Evolutionary conservation across 345 rosid genomes (phyloP).

Genomic region (Lepidium sativum): DNA sequence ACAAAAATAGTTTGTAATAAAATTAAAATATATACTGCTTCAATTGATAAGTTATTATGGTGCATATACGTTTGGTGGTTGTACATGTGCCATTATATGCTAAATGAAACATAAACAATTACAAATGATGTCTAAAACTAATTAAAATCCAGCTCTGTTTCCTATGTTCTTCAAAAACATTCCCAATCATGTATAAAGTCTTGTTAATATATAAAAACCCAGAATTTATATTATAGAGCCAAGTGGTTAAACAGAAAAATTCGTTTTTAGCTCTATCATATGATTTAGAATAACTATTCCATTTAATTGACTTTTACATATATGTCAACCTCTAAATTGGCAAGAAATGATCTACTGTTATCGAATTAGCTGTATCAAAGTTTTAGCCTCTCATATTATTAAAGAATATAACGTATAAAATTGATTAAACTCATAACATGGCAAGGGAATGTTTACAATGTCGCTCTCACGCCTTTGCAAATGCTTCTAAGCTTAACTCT

Average conservation of each 20-base stretch:
- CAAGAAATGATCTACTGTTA: not conserved
- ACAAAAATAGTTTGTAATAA: not conserved
- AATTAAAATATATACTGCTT: not conserved
- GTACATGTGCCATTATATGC: slow-evolving; percentile 13
- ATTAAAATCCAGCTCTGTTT: not conserved
- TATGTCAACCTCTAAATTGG: not conserved
- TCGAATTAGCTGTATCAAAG: slow-evolving; percentile 16
- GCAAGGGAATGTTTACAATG: slow-evolving; percentile 11
- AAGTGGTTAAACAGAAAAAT: not conserved
- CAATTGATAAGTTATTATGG: slow-evolving; percentile 1
- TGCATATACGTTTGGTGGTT: slow-evolving; percentile 19
- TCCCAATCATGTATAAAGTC: slow-evolving; percentile 8
- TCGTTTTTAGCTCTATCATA: not conserved
- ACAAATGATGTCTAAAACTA: not conserved
- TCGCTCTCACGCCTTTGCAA: slow-evolving; percentile 25
- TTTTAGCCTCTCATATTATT: not conserved
- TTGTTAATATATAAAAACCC: not conserved
- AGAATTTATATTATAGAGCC: not conserved
- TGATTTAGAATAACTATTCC: not conserved
- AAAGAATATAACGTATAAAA: not conserved
- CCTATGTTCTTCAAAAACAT: not conserved
- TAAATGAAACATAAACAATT: not conserved
- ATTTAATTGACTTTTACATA: not conserved
- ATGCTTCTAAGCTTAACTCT: not conserved
- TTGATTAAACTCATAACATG: slow-evolving; percentile 2